These are phyloP conservation scores for Paecilomyces dactylethromorphus DNA, from an alignment of 2,329 filamentous ascomycete genomes.

Conservation along the genomic window DNA sequence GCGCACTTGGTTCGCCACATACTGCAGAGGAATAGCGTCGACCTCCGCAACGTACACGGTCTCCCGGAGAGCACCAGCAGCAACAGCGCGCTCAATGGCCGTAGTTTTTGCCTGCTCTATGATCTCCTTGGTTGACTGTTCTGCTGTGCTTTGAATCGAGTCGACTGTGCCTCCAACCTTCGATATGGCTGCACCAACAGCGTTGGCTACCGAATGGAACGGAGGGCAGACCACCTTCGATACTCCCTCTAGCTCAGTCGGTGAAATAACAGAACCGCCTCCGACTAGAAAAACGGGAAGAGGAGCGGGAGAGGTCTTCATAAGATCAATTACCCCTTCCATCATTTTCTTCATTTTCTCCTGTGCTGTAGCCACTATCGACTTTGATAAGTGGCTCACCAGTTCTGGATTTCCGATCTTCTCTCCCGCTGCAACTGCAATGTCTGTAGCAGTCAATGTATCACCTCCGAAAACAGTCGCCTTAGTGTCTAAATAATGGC, in stretches of 20 bases:
- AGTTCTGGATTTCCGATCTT: constrained; percentile 14
- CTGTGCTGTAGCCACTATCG: constrained; percentile 10
- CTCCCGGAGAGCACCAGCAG: constrained; percentile 39
- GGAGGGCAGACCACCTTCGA: constrained; percentile 44
- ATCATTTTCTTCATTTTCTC: constrained; percentile 39
- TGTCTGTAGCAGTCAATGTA: constrained; percentile 48
- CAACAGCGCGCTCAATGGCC: constrained; percentile 40
- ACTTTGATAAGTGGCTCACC: constrained; percentile 11
- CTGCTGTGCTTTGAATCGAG: constrained; percentile 39
- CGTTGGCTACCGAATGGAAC: constrained; percentile 51
- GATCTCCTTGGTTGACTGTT: constrained; percentile 6
- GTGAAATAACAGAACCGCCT: constrained; percentile 48
- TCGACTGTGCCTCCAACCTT: constrained; percentile 48
- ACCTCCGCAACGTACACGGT: constrained; percentile 47
- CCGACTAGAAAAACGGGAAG: constrained; percentile 50
- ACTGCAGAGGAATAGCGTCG: constrained; percentile 49
- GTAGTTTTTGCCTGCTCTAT: constrained; percentile 12
- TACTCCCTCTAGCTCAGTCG: constrained; percentile 42
- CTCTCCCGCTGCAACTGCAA: constrained; percentile 25
- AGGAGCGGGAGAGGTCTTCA: constrained; percentile 48
- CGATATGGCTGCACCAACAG: constrained; percentile 52
- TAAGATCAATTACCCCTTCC: constrained; percentile 47
- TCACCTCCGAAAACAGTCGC: constrained; percentile 49
- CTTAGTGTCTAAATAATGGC: constrained; percentile 43
- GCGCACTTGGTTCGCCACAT: constrained; percentile 46